A percentile compares a stretch with the other conserved stretches of the same genome.
phyloP scores from a whole-genome alignment of 306 rosid species.

The Sesbania bispinosa region DNA sequence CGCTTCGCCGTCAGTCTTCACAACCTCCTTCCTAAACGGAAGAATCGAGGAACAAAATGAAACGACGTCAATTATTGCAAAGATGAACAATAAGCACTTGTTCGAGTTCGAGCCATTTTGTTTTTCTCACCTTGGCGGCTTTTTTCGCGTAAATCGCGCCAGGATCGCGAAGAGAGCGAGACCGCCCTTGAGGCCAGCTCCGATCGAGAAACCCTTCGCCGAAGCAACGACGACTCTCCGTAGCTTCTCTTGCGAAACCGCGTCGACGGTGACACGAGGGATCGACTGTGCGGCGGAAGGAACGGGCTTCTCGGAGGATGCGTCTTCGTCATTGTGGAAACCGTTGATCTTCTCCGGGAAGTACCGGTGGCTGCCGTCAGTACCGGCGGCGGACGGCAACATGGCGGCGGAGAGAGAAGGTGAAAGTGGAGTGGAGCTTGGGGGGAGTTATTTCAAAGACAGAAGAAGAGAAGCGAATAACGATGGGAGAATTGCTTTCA shows the following conservation, averaged over 20 bases:
- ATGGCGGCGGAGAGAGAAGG: conserved; percentile 34
- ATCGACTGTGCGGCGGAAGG: conserved; percentile 28
- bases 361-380: conserved; percentile 10
- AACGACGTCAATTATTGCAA: not conserved
- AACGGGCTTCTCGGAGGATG: conserved; percentile 23
- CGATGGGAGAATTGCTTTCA: not conserved
- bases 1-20: conserved; percentile 61
- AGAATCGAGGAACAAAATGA: not conserved
- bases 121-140: conserved; percentile 43
- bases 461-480: not conserved
- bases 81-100: not conserved
- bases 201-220: conserved; percentile 82
- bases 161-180: conserved; percentile 88
- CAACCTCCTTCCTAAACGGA: conserved; percentile 51
- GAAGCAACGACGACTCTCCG: conserved; percentile 64
- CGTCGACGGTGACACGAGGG: conserved; percentile 17
- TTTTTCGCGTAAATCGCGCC: conserved; percentile 63
- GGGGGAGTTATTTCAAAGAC: conserved; percentile 26
- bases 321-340: conserved; percentile 1
- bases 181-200: conserved; percentile 95
- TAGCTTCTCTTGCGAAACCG: conserved; percentile 54
- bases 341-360: conserved; percentile 16
- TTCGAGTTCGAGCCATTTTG: not conserved
- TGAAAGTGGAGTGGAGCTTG: not conserved
- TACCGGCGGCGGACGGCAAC: conserved; percentile 42